phyloP scores from a whole-genome alignment of 352 stramenopile species.

The Phytophthora meadii region DNA sequence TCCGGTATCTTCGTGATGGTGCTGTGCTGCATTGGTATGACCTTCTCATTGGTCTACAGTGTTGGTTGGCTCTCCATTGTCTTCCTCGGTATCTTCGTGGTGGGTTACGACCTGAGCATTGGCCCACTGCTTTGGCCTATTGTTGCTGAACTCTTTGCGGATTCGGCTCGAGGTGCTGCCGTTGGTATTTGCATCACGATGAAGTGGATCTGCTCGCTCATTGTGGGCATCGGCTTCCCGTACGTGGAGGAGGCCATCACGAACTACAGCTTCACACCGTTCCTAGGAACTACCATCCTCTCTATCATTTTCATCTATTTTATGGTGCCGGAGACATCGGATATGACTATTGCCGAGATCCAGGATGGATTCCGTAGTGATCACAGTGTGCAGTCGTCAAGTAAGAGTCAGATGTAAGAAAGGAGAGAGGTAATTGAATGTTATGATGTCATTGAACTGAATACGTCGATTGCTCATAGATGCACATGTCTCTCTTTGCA shows the following conservation, averaged over 20 bases:
- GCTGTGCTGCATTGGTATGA: constrained; percentile 49
- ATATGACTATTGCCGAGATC: constrained; percentile 72
- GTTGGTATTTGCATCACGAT: constrained; percentile 48
- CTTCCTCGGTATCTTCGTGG: constrained; percentile 53
- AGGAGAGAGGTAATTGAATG: constrained; percentile 6
- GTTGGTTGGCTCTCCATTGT: constrained; percentile 50
- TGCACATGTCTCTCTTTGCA: background rate
- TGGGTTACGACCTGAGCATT: constrained; percentile 58
- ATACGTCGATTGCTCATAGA: background rate
- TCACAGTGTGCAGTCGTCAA: constrained; percentile 9
- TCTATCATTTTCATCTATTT: constrained; percentile 50
- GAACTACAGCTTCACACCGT: constrained; percentile 59
- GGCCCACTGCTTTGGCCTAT: constrained; percentile 63
- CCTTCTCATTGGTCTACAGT: constrained; percentile 42
- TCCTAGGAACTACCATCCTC: constrained; percentile 48
- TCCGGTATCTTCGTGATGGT: constrained; percentile 50
- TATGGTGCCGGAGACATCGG: constrained; percentile 66
- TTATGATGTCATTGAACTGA: constrained; percentile 2
- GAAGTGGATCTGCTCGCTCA: constrained; percentile 61
- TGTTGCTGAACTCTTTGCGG: constrained; percentile 58
- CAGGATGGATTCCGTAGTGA: constrained; percentile 48
- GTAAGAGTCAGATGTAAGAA: constrained; percentile 29
- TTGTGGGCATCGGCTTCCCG: constrained; percentile 60
- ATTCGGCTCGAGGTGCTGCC: constrained; percentile 51
- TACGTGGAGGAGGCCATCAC: constrained; percentile 55